Percentiles rank a stretch among this genome's conserved stretches.
phyloP scores from a whole-genome alignment of 331 rosid genomes.

The Pyracantha coccinea region DNA sequence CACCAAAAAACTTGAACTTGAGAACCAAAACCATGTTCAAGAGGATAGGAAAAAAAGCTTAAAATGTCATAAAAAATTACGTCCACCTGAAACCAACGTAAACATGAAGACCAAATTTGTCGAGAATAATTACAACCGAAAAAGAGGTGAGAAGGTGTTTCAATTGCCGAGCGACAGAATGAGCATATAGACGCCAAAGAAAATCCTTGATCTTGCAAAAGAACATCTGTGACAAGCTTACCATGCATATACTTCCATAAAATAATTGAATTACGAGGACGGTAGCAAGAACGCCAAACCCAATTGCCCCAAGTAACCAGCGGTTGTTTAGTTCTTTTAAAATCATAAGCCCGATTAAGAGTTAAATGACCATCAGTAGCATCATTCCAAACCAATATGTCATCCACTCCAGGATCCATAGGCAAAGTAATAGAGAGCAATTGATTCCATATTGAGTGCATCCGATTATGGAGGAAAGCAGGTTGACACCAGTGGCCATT shows the following conservation, averaged over 20 bases:
- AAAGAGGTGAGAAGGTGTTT: not conserved
- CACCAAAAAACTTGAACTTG: not conserved
- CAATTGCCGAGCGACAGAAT: too few species aligned
- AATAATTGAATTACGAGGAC: too few species aligned
- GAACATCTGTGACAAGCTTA: not conserved
- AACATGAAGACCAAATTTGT: not conserved
- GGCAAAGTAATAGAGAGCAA: not conserved
- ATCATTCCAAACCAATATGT: not conserved
- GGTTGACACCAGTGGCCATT: not conserved
- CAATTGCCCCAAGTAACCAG: not conserved
- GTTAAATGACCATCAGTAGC: not conserved
- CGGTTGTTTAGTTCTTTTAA: not conserved
- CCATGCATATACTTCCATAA: not conserved
- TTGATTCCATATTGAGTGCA: not conserved
- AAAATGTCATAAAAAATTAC: not conserved
- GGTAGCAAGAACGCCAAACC: too few species aligned
- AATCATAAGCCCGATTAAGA: not conserved
- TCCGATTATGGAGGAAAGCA: not conserved
- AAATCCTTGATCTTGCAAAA: not conserved
- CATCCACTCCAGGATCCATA: not conserved
- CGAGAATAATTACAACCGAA: not conserved
- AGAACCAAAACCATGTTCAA: not conserved
- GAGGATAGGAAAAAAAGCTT: not conserved
- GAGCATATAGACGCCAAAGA: not conserved
- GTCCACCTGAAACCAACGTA: not conserved